Evolutionary conservation across 2,329 filamentous ascomycete species (phyloP), one percentile per base, ranked within the genome.

Genomic region (Colletotrichum sp.): DNA sequence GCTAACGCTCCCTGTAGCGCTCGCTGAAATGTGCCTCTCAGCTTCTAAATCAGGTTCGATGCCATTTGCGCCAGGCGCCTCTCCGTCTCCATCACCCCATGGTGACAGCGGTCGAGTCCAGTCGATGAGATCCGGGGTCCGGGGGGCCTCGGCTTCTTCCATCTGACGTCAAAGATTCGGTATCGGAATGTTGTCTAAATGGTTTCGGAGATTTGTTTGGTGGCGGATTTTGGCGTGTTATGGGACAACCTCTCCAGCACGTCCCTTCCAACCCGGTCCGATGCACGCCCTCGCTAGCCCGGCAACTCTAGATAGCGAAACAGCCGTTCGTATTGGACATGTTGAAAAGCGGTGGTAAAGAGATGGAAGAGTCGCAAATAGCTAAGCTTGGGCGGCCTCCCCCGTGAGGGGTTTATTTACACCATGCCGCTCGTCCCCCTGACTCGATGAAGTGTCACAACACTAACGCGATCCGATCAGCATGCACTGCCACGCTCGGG

Each of bases 51-150:
- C 72, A 8, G 55, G 52, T 8, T 36, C 72, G 10, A 44, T n/a
- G 39, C 60, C 60, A 60, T 55, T 62, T 16, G 62, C 64, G 26
- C 36, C 57, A 6, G 13, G 64, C 39, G 55, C 55, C 3, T 63
- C 44, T 34, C 26, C 57, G n/a, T 73, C 34, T 28, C 26, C 72
- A 22, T 75, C 72, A 67, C 22, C 64, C 73, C 73, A 75, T 64
- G 73, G 73, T 16, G 73, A 75, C 32, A 75, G 26, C n/a, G 73
- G 73, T 34, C 73, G 73, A 73, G 63, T 64, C 73, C 73, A 75
- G 44, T 75, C 73, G 59, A 75, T 75, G 55, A 75, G 44, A 67
- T 75, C 73, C 44, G 73, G 73, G 30, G 73, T 75, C 16, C 64
- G 55, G 44, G 73, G 73, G 12, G 8, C 22, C 32, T 73, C 62